Conservation (phyloP, 805 yeast species). For the Saccharomyces jurei region DNA sequence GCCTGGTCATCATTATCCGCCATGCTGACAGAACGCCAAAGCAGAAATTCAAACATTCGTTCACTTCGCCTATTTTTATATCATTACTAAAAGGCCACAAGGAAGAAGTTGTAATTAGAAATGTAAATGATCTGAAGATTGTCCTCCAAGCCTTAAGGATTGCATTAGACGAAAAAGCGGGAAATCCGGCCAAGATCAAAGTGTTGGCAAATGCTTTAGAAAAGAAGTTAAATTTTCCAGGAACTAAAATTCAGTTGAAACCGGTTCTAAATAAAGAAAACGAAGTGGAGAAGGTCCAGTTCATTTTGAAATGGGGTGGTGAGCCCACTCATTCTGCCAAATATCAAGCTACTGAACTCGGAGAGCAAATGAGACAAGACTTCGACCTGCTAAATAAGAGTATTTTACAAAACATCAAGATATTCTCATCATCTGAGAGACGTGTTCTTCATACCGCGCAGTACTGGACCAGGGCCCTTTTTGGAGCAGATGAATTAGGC, state of each 20-base stretch:
- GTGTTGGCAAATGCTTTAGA: slow-evolving; percentile 78
- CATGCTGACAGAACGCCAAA: slow-evolving; percentile 99
- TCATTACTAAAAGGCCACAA: slow-evolving; percentile 87
- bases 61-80: slow-evolving; percentile 77
- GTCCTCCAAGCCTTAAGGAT: slow-evolving; percentile 77
- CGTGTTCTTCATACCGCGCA: slow-evolving; percentile 91
- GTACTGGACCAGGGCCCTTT: slow-evolving; percentile 68
- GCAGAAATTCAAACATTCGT: slow-evolving; percentile 93
- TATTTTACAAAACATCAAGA: slow-evolving; percentile 75
- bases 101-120: slow-evolving; percentile 92
- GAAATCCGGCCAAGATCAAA: slow-evolving; percentile 67
- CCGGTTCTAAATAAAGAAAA: slow-evolving; percentile 66
- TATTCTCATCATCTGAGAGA: slow-evolving; percentile 88
- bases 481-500: slow-evolving; percentile 63
- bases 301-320: slow-evolving; percentile 98
- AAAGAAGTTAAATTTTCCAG: slow-evolving; percentile 84
- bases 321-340: slow-evolving; percentile 97
- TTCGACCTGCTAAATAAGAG: slow-evolving; percentile 76
- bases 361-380: slow-evolving; percentile 92
- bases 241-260: slow-evolving; percentile 91
- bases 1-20: slow-evolving; percentile 81
- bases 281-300: slow-evolving; percentile 88
- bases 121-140: slow-evolving; percentile 73
- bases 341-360: slow-evolving; percentile 89
- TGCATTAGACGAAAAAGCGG: slow-evolving; percentile 73